Evolutionary conservation across 1,284 basidiomycete species (phyloP).

Genomic region (Phenoliferia sp.): DNA sequence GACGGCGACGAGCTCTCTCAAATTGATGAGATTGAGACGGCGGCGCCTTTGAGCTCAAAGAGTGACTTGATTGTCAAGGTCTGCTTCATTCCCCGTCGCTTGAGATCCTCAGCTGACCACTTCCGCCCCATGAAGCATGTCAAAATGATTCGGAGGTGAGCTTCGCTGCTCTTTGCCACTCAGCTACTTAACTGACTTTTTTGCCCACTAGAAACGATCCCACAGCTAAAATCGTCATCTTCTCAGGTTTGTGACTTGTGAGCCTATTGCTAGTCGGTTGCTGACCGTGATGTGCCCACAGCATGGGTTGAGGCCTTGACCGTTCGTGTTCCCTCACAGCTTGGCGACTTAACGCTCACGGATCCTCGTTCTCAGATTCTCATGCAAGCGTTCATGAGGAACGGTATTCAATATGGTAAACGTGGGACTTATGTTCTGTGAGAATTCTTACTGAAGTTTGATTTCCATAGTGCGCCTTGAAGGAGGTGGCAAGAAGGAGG

Average conservation of each 20-base stretch:
- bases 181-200: too few species aligned
- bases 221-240: conserved; percentile 34
- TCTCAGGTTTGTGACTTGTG: neutral
- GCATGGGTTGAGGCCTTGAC: neutral
- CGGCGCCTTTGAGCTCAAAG: conserved; percentile 25
- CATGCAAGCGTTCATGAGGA: conserved; percentile 23
- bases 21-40: conserved; percentile 18
- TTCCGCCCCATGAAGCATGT: too few species aligned
- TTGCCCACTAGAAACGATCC: conserved; percentile 9
- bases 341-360: neutral
- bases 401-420: conserved; percentile 29
- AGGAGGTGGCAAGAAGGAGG: conserved; percentile 31
- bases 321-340: conserved; percentile 14
- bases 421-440: too few species aligned
- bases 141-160: conserved; percentile 17
- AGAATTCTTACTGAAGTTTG: too few species aligned
- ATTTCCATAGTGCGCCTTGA: conserved; percentile 36
- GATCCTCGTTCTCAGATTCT: conserved; percentile 17
- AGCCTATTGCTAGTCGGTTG: neutral
- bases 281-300: neutral
- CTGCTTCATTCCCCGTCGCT: too few species aligned
- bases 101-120: too few species aligned
- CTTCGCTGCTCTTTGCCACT: neutral
- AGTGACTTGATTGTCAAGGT: conserved; percentile 31
- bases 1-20: conserved; percentile 1